phyloP scores from a whole-genome alignment of 441 rosid genomes.

The Populus hybrid region DNA sequence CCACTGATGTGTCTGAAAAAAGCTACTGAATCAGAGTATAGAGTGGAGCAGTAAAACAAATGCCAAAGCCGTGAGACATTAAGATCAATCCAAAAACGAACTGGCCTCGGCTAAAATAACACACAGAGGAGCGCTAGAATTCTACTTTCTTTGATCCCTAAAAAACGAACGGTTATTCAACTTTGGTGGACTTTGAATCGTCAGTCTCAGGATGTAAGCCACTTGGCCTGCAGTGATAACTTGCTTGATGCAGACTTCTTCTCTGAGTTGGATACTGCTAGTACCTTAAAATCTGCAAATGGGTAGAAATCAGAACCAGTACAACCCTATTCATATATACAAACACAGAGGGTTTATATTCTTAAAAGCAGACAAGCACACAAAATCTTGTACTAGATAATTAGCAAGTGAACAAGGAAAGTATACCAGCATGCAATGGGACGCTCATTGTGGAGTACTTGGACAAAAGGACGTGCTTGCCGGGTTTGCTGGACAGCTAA shows the following conservation, averaged over 20 bases:
- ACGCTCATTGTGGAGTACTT: constrained; percentile 82
- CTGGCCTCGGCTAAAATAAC: constrained; percentile 22
- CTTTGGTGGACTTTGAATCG: constrained; percentile 23
- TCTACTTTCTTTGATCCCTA: not conserved
- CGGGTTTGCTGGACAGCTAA: constrained; percentile 62
- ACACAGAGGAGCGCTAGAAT: constrained; percentile 18
- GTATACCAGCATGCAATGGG: constrained; percentile 74
- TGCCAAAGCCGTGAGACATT: not conserved
- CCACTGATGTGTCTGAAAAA: not conserved
- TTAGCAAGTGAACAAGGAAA: constrained; percentile 1
- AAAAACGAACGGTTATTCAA: constrained; percentile 42
- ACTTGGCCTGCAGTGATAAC: constrained; percentile 38
- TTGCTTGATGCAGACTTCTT: constrained; percentile 42
- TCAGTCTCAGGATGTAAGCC: constrained; percentile 44
- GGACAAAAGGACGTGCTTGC: constrained; percentile 71
- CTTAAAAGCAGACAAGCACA: not conserved
- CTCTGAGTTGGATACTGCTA: constrained; percentile 9
- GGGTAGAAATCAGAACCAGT: constrained; percentile 62
- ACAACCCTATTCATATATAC: constrained; percentile 68
- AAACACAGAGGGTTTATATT: constrained; percentile 2
- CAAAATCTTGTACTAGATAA: not conserved
- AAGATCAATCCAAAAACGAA: constrained; percentile 17
- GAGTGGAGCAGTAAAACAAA: not conserved
- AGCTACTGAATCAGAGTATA: not conserved
- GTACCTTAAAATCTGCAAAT: constrained; percentile 81